phyloP scores from a whole-genome alignment of 345 rosid species.

The rapeseed (Brassica napus) region DNA sequence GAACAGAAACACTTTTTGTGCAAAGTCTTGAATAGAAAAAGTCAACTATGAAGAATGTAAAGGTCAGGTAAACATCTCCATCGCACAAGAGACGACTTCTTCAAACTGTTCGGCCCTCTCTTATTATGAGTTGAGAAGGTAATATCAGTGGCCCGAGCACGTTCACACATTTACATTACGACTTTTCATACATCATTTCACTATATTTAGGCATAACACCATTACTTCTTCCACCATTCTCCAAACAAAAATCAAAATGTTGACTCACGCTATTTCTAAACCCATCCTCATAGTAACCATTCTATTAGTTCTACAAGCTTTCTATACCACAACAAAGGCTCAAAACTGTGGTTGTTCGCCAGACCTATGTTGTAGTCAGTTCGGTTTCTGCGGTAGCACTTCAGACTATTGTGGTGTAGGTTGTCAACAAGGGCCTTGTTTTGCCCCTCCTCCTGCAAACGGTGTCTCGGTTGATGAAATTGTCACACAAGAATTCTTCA shows the following conservation, averaged over 20 bases:
- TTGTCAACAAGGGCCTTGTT: constrained; percentile 61
- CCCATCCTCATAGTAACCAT: constrained; percentile 16
- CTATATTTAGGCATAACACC: constrained; percentile 19
- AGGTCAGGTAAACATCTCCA: constrained; percentile 21
- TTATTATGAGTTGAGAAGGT: neutral
- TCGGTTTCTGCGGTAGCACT: constrained; percentile 47
- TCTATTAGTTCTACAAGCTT: constrained; percentile 19
- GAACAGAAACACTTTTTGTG: constrained; percentile 14
- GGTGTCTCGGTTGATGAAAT: constrained; percentile 44
- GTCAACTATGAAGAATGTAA: constrained; percentile 13
- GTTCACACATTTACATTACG: constrained; percentile 27
- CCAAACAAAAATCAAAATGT: constrained; percentile 22
- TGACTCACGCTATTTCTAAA: constrained; percentile 30
- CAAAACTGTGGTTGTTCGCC: constrained; percentile 49
- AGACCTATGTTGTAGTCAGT: constrained; percentile 49
- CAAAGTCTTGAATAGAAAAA: constrained; percentile 11
- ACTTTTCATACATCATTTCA: constrained; percentile 22
- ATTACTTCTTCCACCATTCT: neutral
- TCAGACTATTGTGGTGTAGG: constrained; percentile 51
- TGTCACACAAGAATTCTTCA: constrained; percentile 55
- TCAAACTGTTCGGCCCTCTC: constrained; percentile 8
- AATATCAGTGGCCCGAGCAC: neutral
- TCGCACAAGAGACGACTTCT: constrained; percentile 28
- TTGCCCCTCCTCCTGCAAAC: constrained; percentile 42
- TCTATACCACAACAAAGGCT: constrained; percentile 11